These are phyloP conservation scores for Scytalidium sp. DNA, from an alignment of 2,329 filamentous ascomycete genomes.

Conservation along the genomic window DNA sequence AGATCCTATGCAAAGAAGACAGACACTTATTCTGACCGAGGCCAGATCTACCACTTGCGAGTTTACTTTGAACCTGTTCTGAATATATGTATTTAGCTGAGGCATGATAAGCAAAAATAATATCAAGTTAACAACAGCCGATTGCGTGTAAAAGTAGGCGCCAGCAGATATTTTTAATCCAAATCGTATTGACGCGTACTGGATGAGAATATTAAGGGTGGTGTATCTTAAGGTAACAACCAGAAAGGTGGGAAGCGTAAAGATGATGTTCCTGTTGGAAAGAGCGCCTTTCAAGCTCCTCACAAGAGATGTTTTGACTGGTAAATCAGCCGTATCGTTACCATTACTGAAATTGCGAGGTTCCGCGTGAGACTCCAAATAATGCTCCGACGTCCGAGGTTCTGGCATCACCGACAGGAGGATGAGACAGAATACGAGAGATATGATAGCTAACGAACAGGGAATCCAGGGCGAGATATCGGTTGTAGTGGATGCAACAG, in stretches of 20 bases:
- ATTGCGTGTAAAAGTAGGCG: conserved; percentile 27
- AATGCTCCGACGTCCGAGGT: conserved; percentile 1
- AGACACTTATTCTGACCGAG: conserved; percentile 21
- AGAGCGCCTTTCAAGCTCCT: conserved; percentile 9
- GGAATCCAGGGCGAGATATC: conserved; percentile 29
- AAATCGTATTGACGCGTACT: conserved; percentile 28
- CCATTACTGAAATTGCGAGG: background rate
- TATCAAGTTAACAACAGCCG: conserved; percentile 25
- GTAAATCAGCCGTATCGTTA: background rate
- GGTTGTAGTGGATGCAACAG: conserved; percentile 21
- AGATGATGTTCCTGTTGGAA: conserved; percentile 14
- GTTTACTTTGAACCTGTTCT: conserved; percentile 11
- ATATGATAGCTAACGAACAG: conserved; percentile 19
- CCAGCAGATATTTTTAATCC: conserved; percentile 22
- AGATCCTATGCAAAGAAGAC: conserved; percentile 19
- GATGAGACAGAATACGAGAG: conserved; percentile 15
- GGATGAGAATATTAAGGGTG: conserved; percentile 26
- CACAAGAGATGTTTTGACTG: conserved; percentile 2
- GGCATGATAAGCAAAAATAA: conserved; percentile 26
- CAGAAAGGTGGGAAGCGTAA: conserved; percentile 25
- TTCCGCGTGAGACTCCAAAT: background rate
- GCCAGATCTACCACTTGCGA: conserved; percentile 21
- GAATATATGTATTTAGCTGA: conserved; percentile 13
- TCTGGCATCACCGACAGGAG: conserved; percentile 20
- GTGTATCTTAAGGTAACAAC: conserved; percentile 26